Evolutionary conservation across 257 asterid genomes (phyloP).

Genomic region (Apocynum venetum): DNA sequence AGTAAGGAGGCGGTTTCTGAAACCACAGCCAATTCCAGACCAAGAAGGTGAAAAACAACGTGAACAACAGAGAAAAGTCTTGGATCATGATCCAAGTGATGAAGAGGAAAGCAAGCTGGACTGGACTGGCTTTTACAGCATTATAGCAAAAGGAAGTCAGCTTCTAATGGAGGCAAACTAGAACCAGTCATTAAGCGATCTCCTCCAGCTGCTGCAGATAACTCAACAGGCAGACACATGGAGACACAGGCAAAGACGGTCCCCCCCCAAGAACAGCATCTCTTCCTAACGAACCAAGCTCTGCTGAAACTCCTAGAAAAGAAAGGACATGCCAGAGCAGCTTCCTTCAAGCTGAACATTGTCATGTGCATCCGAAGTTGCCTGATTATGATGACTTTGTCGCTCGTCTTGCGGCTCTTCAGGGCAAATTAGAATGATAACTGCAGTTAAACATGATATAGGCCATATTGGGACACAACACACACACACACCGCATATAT

Average conservation of each 20-base stretch:
- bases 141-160: constrained; percentile 46
- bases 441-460: background rate
- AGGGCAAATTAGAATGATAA: constrained; percentile 23
- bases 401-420: constrained; percentile 17
- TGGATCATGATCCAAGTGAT: constrained; percentile 18
- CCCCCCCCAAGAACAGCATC: constrained; percentile 41
- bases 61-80: background rate
- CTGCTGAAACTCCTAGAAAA: constrained; percentile 28
- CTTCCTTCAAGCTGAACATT: constrained; percentile 51
- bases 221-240: background rate
- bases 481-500: too few species aligned
- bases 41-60: constrained; percentile 4
- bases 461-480: background rate
- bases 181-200: constrained; percentile 20
- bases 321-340: constrained; percentile 42
- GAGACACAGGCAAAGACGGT: constrained; percentile 27
- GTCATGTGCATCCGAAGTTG: background rate
- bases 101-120: constrained; percentile 58
- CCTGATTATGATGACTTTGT: constrained; percentile 7
- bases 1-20: constrained; percentile 40
- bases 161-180: constrained; percentile 17
- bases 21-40: constrained; percentile 21
- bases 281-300: constrained; percentile 38
- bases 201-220: constrained; percentile 16
- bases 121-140: constrained; percentile 47